phyloP scores from a whole-genome alignment of 805 yeast species.

The Pichia sporocuriosa region DNA sequence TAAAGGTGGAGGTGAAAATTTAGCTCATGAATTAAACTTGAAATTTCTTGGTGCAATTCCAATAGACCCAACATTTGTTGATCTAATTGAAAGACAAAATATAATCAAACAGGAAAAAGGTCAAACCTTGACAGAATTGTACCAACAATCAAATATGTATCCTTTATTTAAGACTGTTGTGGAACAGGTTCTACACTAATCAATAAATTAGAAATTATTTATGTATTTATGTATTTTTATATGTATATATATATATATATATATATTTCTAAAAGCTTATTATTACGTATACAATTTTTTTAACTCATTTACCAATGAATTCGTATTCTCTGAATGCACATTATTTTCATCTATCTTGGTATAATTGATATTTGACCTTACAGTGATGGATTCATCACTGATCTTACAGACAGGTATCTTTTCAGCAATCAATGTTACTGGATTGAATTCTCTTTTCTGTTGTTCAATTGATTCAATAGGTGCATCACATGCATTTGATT shows the following conservation, averaged over 20 bases:
- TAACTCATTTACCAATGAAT: slow-evolving; percentile 4
- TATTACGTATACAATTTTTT: slow-evolving; percentile 1
- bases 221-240: neutral
- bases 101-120: slow-evolving; percentile 47
- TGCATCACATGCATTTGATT: neutral
- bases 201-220: neutral
- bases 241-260: neutral
- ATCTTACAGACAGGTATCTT: slow-evolving; percentile 17
- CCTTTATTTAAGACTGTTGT: slow-evolving; percentile 44
- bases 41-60: slow-evolving; percentile 84
- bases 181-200: slow-evolving; percentile 26
- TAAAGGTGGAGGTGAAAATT: slow-evolving; percentile 79
- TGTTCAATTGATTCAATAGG: neutral
- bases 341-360: too few relatives aligned
- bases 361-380: neutral
- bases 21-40: slow-evolving; percentile 57
- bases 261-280: neutral
- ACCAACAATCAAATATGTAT: slow-evolving; percentile 32
- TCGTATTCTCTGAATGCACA: neutral
- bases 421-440: neutral
- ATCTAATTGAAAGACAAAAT: slow-evolving; percentile 73
- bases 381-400: slow-evolving; percentile 9
- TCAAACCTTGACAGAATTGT: slow-evolving; percentile 31
- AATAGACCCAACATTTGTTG: slow-evolving; percentile 86
- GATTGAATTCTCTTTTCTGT: neutral